A percentile compares a stretch with the other conserved stretches of the same genome.
Conservation (phyloP, 331 rosid species). For the Pyrus hybrid region DNA sequence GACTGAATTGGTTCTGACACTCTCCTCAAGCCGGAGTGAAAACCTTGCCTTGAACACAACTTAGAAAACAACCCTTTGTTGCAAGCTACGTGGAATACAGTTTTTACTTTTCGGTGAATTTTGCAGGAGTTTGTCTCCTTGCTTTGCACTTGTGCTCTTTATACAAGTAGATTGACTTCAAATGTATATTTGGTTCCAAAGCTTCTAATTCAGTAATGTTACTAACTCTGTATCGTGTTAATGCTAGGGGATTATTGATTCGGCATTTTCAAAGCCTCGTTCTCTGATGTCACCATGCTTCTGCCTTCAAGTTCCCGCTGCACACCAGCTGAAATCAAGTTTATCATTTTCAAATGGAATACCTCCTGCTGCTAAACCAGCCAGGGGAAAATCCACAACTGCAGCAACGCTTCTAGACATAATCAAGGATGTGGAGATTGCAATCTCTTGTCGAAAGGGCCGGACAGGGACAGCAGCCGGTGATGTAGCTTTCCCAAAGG, state of each 20-base stretch:
- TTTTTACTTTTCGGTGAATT: not conserved
- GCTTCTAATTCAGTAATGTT: not conserved
- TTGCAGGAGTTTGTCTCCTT: not conserved
- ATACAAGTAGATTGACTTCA: no score
- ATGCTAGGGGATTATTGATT: slow-evolving; percentile 61
- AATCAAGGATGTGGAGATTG: slow-evolving; percentile 76
- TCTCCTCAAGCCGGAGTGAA: not conserved
- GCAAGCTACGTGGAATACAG: no score
- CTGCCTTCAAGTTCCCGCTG: slow-evolving; percentile 68
- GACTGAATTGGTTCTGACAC: not conserved
- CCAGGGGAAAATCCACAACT: slow-evolving; percentile 77
- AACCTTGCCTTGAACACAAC: not conserved
- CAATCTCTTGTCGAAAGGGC: slow-evolving; percentile 73
- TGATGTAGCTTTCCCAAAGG: slow-evolving; percentile 86
- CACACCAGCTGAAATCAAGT: slow-evolving; percentile 55
- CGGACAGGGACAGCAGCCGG: slow-evolving; percentile 88
- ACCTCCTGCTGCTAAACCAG: slow-evolving; percentile 76
- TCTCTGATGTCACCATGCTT: slow-evolving; percentile 61
- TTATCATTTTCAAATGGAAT: slow-evolving; percentile 61
- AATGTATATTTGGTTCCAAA: not conserved
- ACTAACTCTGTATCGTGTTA: not conserved
- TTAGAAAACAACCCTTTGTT: not conserved
- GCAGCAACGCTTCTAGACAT: slow-evolving; percentile 48
- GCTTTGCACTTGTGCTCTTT: not conserved
- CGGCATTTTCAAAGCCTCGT: slow-evolving; percentile 77